Percentiles rank a stretch among this genome's conserved stretches.
Evolutionary conservation across 306 rosid genomes (phyloP).

Genomic region (Pyrus bretschneideri): DNA sequence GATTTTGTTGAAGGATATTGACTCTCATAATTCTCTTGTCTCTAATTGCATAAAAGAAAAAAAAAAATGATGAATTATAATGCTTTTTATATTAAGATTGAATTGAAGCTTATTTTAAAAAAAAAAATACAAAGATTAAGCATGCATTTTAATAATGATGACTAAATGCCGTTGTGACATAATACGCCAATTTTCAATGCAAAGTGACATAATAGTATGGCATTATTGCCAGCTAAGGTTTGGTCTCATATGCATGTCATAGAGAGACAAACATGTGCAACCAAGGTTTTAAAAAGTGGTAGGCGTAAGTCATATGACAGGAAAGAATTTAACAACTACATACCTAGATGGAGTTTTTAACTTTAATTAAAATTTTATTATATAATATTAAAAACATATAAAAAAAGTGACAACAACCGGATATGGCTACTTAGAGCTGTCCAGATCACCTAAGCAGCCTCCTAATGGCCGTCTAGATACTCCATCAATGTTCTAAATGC

Average conservation of each 20-base stretch:
- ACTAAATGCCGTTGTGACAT: slow-evolving; percentile 4
- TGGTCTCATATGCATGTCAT: background rate
- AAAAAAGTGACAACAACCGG: too few species aligned
- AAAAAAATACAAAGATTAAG: background rate
- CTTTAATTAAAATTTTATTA: too few species aligned
- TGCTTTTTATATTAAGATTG: background rate
- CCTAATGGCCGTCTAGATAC: too few species aligned
- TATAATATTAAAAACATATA: too few species aligned
- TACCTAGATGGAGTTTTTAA: too few species aligned
- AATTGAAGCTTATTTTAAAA: background rate
- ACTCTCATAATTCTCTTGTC: background rate
- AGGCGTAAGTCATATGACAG: too few species aligned
- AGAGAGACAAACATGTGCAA: background rate
- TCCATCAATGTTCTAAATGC: too few species aligned
- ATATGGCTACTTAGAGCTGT: too few species aligned
- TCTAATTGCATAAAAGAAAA: background rate
- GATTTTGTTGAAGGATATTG: background rate
- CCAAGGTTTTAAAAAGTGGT: background rate
- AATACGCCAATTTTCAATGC: background rate
- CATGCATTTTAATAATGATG: background rate
- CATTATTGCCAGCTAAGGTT: background rate
- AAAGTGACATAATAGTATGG: background rate
- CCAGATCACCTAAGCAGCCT: too few species aligned
- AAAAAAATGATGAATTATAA: background rate
- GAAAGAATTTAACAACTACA: too few species aligned